Evolutionary conservation across 2,329 filamentous ascomycete species (phyloP).

Genomic region (Sclerotinia subarctica): DNA sequence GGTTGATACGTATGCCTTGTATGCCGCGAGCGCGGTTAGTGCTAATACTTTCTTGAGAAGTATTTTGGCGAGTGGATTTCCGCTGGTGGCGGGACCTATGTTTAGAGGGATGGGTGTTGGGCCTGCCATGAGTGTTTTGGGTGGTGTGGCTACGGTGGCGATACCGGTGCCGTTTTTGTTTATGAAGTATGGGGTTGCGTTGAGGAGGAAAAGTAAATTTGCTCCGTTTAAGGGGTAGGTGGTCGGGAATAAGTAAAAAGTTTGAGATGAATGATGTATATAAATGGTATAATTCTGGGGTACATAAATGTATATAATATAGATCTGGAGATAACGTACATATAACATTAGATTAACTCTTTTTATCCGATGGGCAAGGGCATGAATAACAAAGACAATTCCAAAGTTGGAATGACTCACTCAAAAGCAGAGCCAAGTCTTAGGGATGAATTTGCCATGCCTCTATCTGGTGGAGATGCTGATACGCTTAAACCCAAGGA

Average conservation of each 20-base stretch:
- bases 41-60: conserved; percentile 47
- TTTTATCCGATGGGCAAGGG: not conserved
- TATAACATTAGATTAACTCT: not conserved
- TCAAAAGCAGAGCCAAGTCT: not conserved
- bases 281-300: not conserved
- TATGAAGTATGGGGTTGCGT: conserved; percentile 38
- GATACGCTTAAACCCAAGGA: conserved; percentile 1
- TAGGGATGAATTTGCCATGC: not conserved
- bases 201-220: conserved; percentile 46
- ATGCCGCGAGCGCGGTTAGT: conserved; percentile 46
- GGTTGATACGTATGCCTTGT: conserved; percentile 47
- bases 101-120: conserved; percentile 64
- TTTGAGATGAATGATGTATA: not conserved
- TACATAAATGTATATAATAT: not conserved
- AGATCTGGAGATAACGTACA: not conserved
- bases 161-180: conserved; percentile 60
- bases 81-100: conserved; percentile 46
- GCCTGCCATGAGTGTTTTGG: conserved; percentile 62
- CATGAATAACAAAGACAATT: not conserved
- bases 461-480: conserved; percentile 8
- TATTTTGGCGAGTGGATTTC: conserved; percentile 46
- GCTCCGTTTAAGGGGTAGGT: conserved; percentile 36
- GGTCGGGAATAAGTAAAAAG: not conserved
- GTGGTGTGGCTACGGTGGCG: conserved; percentile 50
- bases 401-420: accelerated